Evolutionary conservation across 2,329 filamentous ascomycete genomes (phyloP).

Genomic region (Neoarthrinium moseri): DNA sequence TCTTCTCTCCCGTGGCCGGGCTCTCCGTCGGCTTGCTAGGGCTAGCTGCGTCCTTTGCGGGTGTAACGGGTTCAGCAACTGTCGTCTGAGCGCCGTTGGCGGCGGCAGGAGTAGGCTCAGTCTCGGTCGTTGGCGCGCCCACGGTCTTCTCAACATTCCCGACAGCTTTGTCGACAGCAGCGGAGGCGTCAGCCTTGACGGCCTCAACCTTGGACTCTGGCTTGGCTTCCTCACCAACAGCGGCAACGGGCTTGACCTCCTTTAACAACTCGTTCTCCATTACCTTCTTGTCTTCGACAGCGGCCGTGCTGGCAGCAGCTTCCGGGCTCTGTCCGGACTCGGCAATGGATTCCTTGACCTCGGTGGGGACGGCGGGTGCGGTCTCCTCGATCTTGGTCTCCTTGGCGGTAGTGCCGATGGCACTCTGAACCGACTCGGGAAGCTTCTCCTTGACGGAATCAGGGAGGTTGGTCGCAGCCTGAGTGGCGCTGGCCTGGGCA

Average conservation of each 20-base stretch:
- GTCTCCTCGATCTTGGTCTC: conserved; percentile 41
- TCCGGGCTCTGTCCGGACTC: conserved; percentile 65
- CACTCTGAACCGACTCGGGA: conserved; percentile 48
- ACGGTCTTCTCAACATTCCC: conserved; percentile 10
- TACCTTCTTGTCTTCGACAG: conserved; percentile 72
- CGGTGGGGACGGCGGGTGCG: conserved; percentile 50
- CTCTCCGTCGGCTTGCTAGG: conserved; percentile 18
- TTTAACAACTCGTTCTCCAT: conserved; percentile 73
- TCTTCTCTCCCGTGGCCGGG: conserved; percentile 33
- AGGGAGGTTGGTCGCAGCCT: conserved; percentile 46
- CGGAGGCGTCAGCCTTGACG: not conserved
- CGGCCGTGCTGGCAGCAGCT: conserved; percentile 65
- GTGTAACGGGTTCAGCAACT: not conserved
- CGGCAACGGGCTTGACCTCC: conserved; percentile 50
- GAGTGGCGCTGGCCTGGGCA: conserved; percentile 22
- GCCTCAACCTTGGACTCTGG: conserved; percentile 16
- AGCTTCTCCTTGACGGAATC: conserved; percentile 51
- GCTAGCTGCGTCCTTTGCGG: conserved; percentile 2
- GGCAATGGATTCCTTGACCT: conserved; percentile 57
- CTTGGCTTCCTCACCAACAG: conserved; percentile 24
- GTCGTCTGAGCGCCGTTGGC: not conserved
- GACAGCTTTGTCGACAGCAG: conserved; percentile 14
- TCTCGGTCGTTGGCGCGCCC: not conserved
- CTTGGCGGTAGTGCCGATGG: conserved; percentile 41
- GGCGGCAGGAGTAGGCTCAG: conserved; percentile 4